Evolutionary conservation across 495 filamentous ascomycete species (phyloP).

Genomic region (Aspergillus mulundensis): DNA sequence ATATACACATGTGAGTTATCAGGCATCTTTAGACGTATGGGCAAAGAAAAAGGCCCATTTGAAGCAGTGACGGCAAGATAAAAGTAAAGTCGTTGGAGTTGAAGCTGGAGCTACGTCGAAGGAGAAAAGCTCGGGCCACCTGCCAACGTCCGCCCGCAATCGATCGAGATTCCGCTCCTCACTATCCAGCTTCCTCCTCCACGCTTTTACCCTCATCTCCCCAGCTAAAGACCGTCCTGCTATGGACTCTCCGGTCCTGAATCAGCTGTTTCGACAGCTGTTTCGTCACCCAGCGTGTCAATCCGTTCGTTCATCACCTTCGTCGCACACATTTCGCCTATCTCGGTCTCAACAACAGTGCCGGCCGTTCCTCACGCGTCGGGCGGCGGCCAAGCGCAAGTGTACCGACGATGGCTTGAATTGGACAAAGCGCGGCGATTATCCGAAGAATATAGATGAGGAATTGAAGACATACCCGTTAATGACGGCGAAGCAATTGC

Average conservation of each 20-base stretch:
- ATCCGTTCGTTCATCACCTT: slow-evolving; percentile 39
- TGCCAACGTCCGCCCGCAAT: slow-evolving; percentile 16
- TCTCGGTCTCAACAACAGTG: slow-evolving; percentile 31
- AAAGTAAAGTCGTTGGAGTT: not conserved
- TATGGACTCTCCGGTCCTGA: slow-evolving; percentile 83
- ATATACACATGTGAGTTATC: slow-evolving; percentile 44
- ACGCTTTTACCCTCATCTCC: slow-evolving; percentile 2
- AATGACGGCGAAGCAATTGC: slow-evolving; percentile 76
- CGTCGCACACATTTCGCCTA: slow-evolving; percentile 20
- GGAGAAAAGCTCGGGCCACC: slow-evolving; percentile 31
- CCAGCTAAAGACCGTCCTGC: not conserved
- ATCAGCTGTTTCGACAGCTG: slow-evolving; percentile 76
- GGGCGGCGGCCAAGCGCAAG: slow-evolving; percentile 30
- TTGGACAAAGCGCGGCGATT: slow-evolving; percentile 79
- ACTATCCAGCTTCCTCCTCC: slow-evolving; percentile 3
- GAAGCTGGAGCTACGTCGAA: not conserved
- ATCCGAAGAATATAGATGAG: slow-evolving; percentile 68
- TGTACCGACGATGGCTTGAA: slow-evolving; percentile 28
- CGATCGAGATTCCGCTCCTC: slow-evolving; percentile 4
- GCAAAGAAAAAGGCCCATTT: not conserved
- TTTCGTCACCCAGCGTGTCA: slow-evolving; percentile 68
- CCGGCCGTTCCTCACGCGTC: slow-evolving; percentile 41
- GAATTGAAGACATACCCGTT: slow-evolving; percentile 77
- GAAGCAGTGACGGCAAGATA: not conserved
- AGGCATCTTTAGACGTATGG: slow-evolving; percentile 12